Evolutionary conservation across 345 rosid species (phyloP).

Genomic region (Eucalyptus tenuipes): DNA sequence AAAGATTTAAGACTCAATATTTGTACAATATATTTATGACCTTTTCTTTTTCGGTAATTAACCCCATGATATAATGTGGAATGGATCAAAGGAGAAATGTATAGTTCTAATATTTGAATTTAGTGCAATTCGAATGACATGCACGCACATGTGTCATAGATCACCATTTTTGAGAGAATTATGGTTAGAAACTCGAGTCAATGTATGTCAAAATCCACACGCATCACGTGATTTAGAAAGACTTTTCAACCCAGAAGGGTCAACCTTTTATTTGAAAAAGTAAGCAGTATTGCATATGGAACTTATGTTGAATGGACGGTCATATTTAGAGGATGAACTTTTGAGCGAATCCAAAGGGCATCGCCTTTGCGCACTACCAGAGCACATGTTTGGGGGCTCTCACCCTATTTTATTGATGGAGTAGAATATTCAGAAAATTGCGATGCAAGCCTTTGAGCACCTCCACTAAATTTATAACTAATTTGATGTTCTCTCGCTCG

Average conservation of each 20-base stretch:
- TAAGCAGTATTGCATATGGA: neutral
- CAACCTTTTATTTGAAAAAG: neutral
- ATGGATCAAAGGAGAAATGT: neutral
- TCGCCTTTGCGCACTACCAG: neutral
- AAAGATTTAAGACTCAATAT: neutral
- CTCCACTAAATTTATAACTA: neutral
- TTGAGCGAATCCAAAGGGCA: neutral
- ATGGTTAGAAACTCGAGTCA: neutral
- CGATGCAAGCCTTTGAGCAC: neutral
- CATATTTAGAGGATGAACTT: neutral
- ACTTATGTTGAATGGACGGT: neutral
- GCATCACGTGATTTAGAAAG: neutral
- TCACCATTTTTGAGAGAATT: neutral
- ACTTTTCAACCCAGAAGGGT: neutral
- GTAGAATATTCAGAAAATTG: neutral
- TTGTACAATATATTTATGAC: accelerated
- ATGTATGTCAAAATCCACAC: neutral
- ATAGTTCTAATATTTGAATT: neutral
- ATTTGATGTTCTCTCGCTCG: neutral
- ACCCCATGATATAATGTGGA: neutral
- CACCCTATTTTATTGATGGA: neutral
- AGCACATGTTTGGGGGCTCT: neutral
- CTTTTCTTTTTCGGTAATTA: neutral
- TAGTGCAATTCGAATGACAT: neutral
- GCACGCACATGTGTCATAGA: neutral